A percentile compares a stretch with the other conserved stretches of the same genome.
These are phyloP conservation scores for Albatrellus sp. DNA, from an alignment of 1,284 basidiomycete species.

Conservation along the genomic window DNA sequence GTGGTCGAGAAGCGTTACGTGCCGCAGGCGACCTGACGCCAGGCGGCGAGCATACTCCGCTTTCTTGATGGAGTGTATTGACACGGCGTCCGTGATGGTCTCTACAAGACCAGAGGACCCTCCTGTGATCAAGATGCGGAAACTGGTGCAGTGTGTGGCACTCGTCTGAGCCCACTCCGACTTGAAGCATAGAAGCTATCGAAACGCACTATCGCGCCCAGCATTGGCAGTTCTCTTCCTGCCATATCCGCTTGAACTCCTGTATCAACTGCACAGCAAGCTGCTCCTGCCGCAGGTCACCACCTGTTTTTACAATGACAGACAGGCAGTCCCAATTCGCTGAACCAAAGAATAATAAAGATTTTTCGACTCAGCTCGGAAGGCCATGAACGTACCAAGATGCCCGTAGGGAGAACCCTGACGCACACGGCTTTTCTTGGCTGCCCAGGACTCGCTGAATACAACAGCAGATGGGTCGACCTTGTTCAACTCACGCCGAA, in stretches of 20 bases:
- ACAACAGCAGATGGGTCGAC: conserved; percentile 93
- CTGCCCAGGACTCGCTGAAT: conserved; percentile 90
- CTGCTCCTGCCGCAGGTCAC: conserved; percentile 95
- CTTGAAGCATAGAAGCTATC: neutral
- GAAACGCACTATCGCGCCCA: conserved; percentile 83
- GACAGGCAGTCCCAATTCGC: conserved; percentile 82
- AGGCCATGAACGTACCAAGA: conserved; percentile 45
- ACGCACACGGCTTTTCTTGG: conserved; percentile 92
- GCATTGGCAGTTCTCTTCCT: conserved; percentile 80
- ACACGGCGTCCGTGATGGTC: conserved; percentile 94
- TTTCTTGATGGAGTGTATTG: conserved; percentile 99
- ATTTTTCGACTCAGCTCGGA: neutral
- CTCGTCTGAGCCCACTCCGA: neutral
- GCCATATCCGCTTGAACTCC: conserved; percentile 91
- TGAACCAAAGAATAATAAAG: conserved; percentile 16
- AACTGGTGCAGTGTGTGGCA: conserved; percentile 15
- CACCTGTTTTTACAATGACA: conserved; percentile 97
- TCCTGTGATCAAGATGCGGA: conserved; percentile 87
- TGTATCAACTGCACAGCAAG: conserved; percentile 91
- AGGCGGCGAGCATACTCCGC: conserved; percentile 88
- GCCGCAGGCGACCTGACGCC: conserved; percentile 67
- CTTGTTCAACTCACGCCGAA: conserved; percentile 88
- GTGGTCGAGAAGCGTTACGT: conserved; percentile 84
- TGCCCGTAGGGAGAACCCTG: conserved; percentile 93
- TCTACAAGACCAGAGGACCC: conserved; percentile 88